A percentile compares a stretch with the other conserved stretches of the same genome.
Conservation (phyloP, 495 filamentous ascomycete species). For the Penicillium paxilli region DNA sequence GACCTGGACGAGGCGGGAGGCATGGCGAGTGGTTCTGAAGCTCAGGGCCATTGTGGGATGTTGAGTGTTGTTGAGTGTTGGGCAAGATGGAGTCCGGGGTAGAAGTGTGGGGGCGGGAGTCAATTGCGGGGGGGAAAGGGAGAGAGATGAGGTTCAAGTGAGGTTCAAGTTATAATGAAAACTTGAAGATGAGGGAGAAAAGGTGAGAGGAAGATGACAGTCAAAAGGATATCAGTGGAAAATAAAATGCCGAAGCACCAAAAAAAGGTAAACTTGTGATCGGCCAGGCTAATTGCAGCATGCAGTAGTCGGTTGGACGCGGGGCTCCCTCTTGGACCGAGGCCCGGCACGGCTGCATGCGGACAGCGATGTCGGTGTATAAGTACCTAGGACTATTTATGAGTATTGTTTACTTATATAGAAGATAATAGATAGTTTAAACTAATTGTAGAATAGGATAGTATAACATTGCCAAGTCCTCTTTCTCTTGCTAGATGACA, state of each 20-base stretch:
- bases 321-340: constrained; percentile 28
- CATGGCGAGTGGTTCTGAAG: constrained; percentile 42
- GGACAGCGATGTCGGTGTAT: constrained; percentile 15
- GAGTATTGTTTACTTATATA: too few species aligned
- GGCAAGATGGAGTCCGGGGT: constrained; percentile 20
- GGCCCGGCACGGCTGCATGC: constrained; percentile 32
- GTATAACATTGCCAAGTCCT: too few species aligned
- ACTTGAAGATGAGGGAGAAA: constrained; percentile 4
- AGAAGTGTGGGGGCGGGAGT: constrained; percentile 22
- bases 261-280: constrained; percentile 9
- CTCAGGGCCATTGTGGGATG: constrained; percentile 36
- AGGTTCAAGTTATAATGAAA: background rate
- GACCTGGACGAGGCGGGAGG: constrained; percentile 40
- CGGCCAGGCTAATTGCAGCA: constrained; percentile 8
- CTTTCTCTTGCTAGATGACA: too few species aligned
- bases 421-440: too few species aligned
- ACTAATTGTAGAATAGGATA: too few species aligned
- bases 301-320: constrained; percentile 34
- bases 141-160: constrained; percentile 9
- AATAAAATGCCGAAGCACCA: background rate
- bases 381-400: too few species aligned
- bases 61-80: too few species aligned
- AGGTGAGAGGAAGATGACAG: constrained; percentile 9
- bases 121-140: constrained; percentile 16
- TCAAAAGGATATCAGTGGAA: constrained; percentile 1